phyloP scores from a whole-genome alignment of 805 yeast genomes.

The Metschnikowia lunata region DNA sequence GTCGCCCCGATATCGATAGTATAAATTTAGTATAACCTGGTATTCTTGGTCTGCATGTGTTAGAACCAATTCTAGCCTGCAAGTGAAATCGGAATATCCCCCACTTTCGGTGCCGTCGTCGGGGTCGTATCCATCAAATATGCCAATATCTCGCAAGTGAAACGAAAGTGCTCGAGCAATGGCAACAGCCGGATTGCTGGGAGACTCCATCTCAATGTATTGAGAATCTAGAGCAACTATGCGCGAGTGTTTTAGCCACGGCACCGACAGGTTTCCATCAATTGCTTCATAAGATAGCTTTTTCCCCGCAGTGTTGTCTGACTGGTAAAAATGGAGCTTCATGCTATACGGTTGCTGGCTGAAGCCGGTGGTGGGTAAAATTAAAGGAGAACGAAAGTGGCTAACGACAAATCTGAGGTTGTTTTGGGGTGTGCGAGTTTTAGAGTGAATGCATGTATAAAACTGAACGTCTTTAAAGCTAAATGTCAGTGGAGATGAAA shows the following conservation, averaged over 20 bases:
- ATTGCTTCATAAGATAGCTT: conserved; percentile 9
- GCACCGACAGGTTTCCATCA: conserved; percentile 5
- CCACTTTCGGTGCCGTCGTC: conserved; percentile 9
- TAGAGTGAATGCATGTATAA: background rate
- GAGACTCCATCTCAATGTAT: conserved; percentile 11
- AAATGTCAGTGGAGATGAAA: conserved; percentile 5
- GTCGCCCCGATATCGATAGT: conserved; percentile 8
- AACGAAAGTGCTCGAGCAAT: conserved; percentile 14
- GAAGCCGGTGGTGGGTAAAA: too few species aligned
- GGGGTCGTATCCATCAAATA: conserved; percentile 14
- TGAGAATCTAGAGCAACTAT: conserved; percentile 9
- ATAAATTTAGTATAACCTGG: conserved; percentile 6
- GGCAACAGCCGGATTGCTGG: conserved; percentile 10
- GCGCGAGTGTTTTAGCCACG: conserved; percentile 12
- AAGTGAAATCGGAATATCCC: conserved; percentile 5
- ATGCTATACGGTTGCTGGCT: conserved; percentile 1
- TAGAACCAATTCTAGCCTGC: conserved; percentile 10
- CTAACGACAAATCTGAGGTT: too few species aligned
- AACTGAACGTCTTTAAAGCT: conserved; percentile 6
- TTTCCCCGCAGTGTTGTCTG: conserved; percentile 9
- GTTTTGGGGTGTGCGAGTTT: background rate
- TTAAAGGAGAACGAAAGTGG: too few species aligned
- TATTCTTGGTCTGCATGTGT: conserved; percentile 3
- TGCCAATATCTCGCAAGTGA: conserved; percentile 13
- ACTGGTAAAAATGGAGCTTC: conserved; percentile 11